Evolutionary conservation across 495 filamentous ascomycete genomes (phyloP), one percentile per base, ranked within the genome.

Genomic region (Talaromyces borbonicus): DNA sequence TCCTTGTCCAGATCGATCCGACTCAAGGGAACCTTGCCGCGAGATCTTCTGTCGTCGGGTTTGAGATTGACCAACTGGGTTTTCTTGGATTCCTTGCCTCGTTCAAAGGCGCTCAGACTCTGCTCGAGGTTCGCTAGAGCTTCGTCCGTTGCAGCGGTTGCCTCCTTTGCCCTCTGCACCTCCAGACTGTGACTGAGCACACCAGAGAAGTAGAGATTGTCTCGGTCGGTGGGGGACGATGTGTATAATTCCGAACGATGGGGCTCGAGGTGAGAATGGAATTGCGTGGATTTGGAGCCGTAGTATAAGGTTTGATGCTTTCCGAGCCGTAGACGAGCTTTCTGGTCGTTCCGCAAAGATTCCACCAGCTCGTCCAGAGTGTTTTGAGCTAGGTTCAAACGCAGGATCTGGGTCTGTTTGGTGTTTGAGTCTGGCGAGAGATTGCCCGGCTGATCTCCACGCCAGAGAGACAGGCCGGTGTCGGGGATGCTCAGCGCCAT

Each of bases 291-390:
- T 46, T 76, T 76, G 48, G 64, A 68, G 20, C 68, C 74, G 49
- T 72, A 78, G 47, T 71, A 66, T 24, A 79, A 59, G 33, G 66
- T 70, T 49, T 73, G 61, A 50, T 64, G 61, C 50, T 68, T 71
- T 38, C 69, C 68, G 43, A 72, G 57, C 30, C 61, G 64, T 31
- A 72, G 54, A 54, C 66, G 58, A 54, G 73, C 75, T 48, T 79
- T 73, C 24, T 81, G 75, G 58, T 77, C 79, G 55, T 73, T 68
- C 32, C 77, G 73, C 16, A 84, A 73, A 52, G 71, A 78, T 51
- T 76, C 72, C 47, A 87, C 80, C 61, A 89, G 75, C 24, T 86
- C 78, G 54, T 85, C 77, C 49, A 87, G 74, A 25, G 80, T 71
- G 47, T 62, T 73, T 60, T 84, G 75, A 49, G 69, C 74, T 47